phyloP scores from a whole-genome alignment of 805 yeast genomes.

The Suhomyces kilbournensis region DNA sequence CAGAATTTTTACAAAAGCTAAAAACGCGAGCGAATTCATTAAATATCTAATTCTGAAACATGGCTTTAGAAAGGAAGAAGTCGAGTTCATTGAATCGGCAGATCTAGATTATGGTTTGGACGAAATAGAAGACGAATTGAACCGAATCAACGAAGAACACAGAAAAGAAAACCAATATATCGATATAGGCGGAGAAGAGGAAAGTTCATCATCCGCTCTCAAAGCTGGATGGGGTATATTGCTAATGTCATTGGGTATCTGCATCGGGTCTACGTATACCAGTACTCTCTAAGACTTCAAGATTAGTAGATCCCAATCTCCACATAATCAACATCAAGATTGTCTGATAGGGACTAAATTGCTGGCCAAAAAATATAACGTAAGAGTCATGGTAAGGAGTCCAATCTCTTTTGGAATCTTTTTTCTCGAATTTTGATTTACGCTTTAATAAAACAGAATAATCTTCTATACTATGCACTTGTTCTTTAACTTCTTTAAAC shows the following conservation, averaged over 20 bases:
- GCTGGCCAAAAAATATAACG: slow-evolving; percentile 52
- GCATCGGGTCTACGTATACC: background rate
- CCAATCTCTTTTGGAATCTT: slow-evolving; percentile 57
- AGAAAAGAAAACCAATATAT: slow-evolving; percentile 12
- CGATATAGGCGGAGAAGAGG: slow-evolving; percentile 31
- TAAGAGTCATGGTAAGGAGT: slow-evolving; percentile 59
- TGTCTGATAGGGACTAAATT: slow-evolving; percentile 64
- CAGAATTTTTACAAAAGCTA: background rate
- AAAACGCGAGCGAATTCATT: slow-evolving; percentile 19
- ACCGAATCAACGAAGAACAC: slow-evolving; percentile 23
- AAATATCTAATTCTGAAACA: slow-evolving; percentile 27
- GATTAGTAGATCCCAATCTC: slow-evolving; percentile 61
- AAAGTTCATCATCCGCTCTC: background rate
- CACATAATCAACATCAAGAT: slow-evolving; percentile 70
- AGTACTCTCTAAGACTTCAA: slow-evolving; percentile 38
- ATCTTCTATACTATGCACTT: slow-evolving; percentile 31
- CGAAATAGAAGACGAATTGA: slow-evolving; percentile 36
- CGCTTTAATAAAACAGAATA: slow-evolving; percentile 32
- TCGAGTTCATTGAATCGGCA: slow-evolving; percentile 24
- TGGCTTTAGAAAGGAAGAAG: slow-evolving; percentile 25
- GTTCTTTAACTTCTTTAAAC: slow-evolving; percentile 40
- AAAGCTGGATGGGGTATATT: background rate
- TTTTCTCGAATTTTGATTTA: slow-evolving; percentile 33
- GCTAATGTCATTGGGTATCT: background rate
- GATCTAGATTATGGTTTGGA: slow-evolving; percentile 36